A percentile compares a stretch with the other conserved stretches of the same genome.
phyloP scores from a whole-genome alignment of 805 yeast genomes.

The Candida argentea region DNA sequence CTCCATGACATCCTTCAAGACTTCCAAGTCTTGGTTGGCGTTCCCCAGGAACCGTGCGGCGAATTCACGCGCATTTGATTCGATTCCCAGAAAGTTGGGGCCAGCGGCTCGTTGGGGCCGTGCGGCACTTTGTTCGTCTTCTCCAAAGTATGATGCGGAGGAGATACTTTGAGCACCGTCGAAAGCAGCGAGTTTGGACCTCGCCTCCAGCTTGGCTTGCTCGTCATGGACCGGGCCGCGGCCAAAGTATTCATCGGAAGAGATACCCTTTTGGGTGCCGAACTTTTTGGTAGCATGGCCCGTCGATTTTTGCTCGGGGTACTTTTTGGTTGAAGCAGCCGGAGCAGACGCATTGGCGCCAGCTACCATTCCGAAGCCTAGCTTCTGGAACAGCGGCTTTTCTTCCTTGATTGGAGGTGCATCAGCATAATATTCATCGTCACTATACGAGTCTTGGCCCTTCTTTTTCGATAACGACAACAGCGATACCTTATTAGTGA shows the following conservation, averaged over 20 bases:
- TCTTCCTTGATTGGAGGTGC: constrained; percentile 30
- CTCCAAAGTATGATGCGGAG: constrained; percentile 87
- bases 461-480: not conserved
- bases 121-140: constrained; percentile 35
- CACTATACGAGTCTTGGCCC: constrained; percentile 2
- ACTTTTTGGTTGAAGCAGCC: constrained; percentile 24
- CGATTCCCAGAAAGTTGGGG: constrained; percentile 35
- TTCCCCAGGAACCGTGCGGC: constrained; percentile 62
- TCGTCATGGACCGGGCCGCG: constrained; percentile 73
- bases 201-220: constrained; percentile 69
- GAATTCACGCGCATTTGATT: constrained; percentile 47
- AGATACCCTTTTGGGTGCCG: constrained; percentile 87
- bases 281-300: constrained; percentile 70
- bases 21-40: constrained; percentile 84
- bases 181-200: constrained; percentile 68
- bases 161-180: constrained; percentile 87
- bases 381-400: constrained; percentile 64
- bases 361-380: constrained; percentile 85
- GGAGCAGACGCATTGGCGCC: constrained; percentile 45
- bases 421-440: constrained; percentile 1
- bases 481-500: constrained; percentile 4
- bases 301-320: constrained; percentile 52
- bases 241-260: constrained; percentile 92
- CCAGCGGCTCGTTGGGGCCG: constrained; percentile 13
- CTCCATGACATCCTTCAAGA: constrained; percentile 83